Percentiles rank a stretch among this genome's conserved stretches.
Evolutionary conservation across 345 rosid species (phyloP).

Genomic region (Melaleuca alternifolia): DNA sequence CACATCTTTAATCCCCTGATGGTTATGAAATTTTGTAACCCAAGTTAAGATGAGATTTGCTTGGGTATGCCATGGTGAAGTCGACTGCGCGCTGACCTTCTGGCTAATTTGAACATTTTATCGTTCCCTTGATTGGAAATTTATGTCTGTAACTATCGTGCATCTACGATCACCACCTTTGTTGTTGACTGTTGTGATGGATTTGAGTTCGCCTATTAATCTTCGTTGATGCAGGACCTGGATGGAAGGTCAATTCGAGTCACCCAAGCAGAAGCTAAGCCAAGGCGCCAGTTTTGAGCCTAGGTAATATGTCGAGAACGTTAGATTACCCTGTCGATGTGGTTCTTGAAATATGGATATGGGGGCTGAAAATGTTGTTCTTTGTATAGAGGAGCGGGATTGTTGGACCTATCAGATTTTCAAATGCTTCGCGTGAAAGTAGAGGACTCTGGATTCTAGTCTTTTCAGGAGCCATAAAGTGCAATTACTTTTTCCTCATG

Average conservation of each 20-base stretch:
- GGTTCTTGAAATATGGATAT: neutral
- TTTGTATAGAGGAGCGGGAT: neutral
- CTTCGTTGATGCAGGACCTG: constrained; percentile 51
- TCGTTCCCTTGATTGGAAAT: neutral
- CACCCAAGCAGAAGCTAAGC: constrained; percentile 73
- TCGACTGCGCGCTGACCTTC: neutral
- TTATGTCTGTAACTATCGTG: neutral
- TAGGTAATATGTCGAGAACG: neutral
- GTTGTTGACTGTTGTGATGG: neutral
- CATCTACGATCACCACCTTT: neutral
- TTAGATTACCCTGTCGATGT: neutral
- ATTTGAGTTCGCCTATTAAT: neutral
- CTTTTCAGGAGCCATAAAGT: neutral
- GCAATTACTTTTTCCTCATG: neutral
- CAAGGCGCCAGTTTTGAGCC: constrained; percentile 64
- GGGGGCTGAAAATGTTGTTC: neutral
- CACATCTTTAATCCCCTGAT: neutral
- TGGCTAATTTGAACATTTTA: neutral
- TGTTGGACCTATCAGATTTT: neutral
- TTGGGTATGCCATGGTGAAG: neutral
- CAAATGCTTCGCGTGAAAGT: neutral
- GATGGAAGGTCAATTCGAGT: constrained; percentile 86
- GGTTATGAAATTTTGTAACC: neutral
- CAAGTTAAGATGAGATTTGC: neutral
- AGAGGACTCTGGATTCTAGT: neutral